Evolutionary conservation across 1,139 yeast species (phyloP), one percentile per base, ranked within the genome.

Genomic region (Geotrichum histeridarum): DNA sequence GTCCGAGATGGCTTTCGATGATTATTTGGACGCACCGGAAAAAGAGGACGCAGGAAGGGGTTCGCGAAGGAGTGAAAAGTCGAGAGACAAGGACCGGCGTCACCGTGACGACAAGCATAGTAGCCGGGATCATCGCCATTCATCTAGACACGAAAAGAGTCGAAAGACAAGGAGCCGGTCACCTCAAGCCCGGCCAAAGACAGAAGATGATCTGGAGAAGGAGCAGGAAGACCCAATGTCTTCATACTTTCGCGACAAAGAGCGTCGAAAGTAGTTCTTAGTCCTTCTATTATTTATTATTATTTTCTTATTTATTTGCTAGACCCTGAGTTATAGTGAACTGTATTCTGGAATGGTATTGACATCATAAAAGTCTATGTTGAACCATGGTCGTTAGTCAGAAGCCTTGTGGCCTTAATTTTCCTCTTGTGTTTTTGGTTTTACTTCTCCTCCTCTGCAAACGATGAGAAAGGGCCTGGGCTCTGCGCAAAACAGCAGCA

Each of bases 1-100:
- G 27, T 15, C 42, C 8, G 54, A 52, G 18, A 52, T 52, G 54
- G 81, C 77, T 58, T 79, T 57, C 41, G 75, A 45, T 35, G 52
- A 50, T 9, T 43, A 54, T 27, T 37, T 48, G 42, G 49, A 47
- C 11, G 43, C 41, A 38, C 33, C 15, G n/a, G 54, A 42, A 8
- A 48, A 43, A 38, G 45, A 35, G 39, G 56, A 42, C 33, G 15
- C 31, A 35, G 11, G 33, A 42, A 27, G 22, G 27, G 27, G 27
- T 22, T 22, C 27, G 27, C 27, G 27, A 22, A 22, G 14, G 17
- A 12, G 30, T 4, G 12, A 14, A 32, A 33, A 30, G 48, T 27
- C 36, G 5, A 30, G 14, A 22, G 27, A 22, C 27, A 37, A n/a
- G 36, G 30, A 45, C 35, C 60, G 57, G n/a, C 45, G 48, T 41